Evolutionary conservation across 2,329 filamentous ascomycete genomes (phyloP).

Genomic region (Venturia carpophila): DNA sequence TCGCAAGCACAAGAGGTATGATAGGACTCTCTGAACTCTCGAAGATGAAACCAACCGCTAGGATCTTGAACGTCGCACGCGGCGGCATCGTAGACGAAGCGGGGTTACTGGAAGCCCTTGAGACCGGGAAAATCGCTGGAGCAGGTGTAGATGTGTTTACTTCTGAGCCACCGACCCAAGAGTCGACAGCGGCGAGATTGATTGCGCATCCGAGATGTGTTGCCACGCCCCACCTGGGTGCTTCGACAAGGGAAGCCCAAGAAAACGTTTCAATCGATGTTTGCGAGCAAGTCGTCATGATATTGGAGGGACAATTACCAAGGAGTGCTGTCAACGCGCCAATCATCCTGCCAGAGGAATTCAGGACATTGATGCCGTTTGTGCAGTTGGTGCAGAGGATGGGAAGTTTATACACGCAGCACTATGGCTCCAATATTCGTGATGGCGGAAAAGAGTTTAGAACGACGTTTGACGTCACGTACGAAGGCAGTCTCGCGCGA

Average conservation of each 20-base stretch:
- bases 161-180: conserved; percentile 57
- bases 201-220: conserved; percentile 65
- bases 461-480: conserved; percentile 66
- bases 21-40: conserved; percentile 59
- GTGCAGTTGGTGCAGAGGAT: conserved; percentile 71
- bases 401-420: conserved; percentile 71
- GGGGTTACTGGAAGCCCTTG: conserved; percentile 61
- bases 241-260: conserved; percentile 73
- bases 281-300: conserved; percentile 68
- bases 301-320: conserved; percentile 64
- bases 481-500: conserved; percentile 64
- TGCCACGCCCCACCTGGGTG: conserved; percentile 71
- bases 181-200: conserved; percentile 54
- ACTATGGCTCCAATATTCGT: conserved; percentile 45
- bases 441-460: conserved; percentile 39
- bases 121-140: conserved; percentile 63
- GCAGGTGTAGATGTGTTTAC: conserved; percentile 77
- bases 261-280: conserved; percentile 79
- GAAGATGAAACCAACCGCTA: conserved; percentile 64
- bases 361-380: conserved; percentile 68
- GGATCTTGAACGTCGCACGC: conserved; percentile 70
- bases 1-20: conserved; percentile 68
- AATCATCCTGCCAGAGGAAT: conserved; percentile 73
- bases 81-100: conserved; percentile 74
- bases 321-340: conserved; percentile 74